Percentiles rank a stretch among this genome's conserved stretches.
Evolutionary conservation across 768 basidiomycete species (phyloP).

Genomic region (Macrolepiota dolichaula): DNA sequence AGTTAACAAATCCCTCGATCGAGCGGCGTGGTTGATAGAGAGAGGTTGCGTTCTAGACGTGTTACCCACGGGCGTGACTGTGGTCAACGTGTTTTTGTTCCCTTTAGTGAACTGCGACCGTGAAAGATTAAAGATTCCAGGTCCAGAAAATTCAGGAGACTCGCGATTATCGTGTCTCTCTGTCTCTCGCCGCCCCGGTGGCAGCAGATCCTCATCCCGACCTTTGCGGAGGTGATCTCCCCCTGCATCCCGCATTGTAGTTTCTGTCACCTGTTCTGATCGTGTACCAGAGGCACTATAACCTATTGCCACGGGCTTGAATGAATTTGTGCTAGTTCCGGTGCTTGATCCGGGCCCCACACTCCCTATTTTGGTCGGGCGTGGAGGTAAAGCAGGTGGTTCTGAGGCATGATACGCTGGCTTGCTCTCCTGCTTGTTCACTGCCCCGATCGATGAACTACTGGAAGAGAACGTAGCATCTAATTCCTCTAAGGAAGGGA

Average conservation of each 20-base stretch:
- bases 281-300: slow-evolving; percentile 37
- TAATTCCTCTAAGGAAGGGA: slow-evolving; percentile 85
- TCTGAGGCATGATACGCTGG: neutral
- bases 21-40: slow-evolving; percentile 21
- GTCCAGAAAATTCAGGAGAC: neutral
- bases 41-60: neutral
- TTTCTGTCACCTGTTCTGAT: slow-evolving; percentile 56
- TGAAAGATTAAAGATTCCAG: neutral
- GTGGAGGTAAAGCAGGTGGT: neutral
- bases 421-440: neutral
- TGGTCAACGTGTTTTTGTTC: neutral
- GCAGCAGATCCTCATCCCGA: neutral
- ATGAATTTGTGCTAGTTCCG: slow-evolving; percentile 10
- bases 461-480: slow-evolving; percentile 41
- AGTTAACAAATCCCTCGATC: slow-evolving; percentile 68
- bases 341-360: slow-evolving; percentile 16
- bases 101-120: neutral
- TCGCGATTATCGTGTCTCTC: neutral
- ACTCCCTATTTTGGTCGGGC: slow-evolving; percentile 9
- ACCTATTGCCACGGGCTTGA: slow-evolving; percentile 20
- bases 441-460: slow-evolving; percentile 1
- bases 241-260: slow-evolving; percentile 43
- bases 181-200: neutral
- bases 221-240: slow-evolving; percentile 16
- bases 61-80: neutral